Conservation (phyloP, 2,329 filamentous ascomycete genomes). For the Xylariaceae sp. region DNA sequence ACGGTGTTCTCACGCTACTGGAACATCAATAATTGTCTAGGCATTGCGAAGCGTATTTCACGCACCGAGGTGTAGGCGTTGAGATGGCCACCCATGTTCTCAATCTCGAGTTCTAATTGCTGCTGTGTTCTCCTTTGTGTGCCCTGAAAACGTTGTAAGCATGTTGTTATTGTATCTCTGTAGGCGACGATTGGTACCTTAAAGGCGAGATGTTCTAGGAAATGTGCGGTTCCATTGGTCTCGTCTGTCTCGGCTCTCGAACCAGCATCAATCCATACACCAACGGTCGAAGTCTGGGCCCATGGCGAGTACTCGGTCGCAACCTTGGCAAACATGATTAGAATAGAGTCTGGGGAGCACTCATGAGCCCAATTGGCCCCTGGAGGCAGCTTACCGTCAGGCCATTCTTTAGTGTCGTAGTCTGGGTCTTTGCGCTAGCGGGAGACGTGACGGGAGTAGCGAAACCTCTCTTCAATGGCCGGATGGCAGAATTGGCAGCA, state of each 20-base stretch:
- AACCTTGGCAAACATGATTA: conserved; percentile 62
- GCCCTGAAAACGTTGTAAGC: conserved; percentile 58
- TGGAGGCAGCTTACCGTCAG: conserved; percentile 72
- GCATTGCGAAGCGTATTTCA: conserved; percentile 27
- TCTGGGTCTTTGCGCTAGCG: conserved; percentile 81
- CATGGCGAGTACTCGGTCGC: conserved; percentile 97
- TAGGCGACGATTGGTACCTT: conserved; percentile 65
- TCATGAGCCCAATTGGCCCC: conserved; percentile 32
- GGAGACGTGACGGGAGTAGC: conserved; percentile 75
- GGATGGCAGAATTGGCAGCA: conserved; percentile 77
- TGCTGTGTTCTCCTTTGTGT: conserved; percentile 93
- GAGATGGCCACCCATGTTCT: conserved; percentile 99
- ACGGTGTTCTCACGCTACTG: conserved; percentile 94
- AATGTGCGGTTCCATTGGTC: conserved; percentile 99
- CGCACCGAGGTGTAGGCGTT: conserved; percentile 99
- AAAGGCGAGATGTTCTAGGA: conserved; percentile 99
- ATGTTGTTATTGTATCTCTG: conserved; percentile 3
- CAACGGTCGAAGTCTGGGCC: conserved; percentile 96
- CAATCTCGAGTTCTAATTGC: conserved; percentile 98
- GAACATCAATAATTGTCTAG: conserved; percentile 10
- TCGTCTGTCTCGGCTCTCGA: conserved; percentile 97
- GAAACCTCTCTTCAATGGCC: conserved; percentile 81
- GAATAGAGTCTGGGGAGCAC: conserved; percentile 12
- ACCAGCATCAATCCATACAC: conserved; percentile 99
- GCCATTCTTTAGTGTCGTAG: conserved; percentile 95